These are phyloP conservation scores for Fonsecaea monophora DNA, from an alignment of 2,329 filamentous ascomycete species.

Conservation along the genomic window DNA sequence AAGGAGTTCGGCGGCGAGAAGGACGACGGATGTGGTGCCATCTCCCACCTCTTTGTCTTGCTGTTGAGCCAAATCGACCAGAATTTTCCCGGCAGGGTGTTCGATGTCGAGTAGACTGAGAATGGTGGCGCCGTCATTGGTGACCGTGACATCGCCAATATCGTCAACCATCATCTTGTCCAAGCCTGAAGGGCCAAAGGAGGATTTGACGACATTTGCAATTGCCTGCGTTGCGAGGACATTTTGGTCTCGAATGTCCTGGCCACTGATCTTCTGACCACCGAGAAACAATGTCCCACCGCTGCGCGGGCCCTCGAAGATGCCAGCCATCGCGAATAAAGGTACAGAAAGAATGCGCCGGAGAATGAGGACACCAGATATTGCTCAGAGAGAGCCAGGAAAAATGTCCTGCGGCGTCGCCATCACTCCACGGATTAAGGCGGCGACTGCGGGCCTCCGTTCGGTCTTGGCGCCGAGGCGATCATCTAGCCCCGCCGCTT, in stretches of 20 bases:
- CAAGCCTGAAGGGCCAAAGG: conserved; percentile 93
- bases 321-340: conserved; percentile 76
- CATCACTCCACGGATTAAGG: not conserved
- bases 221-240: conserved; percentile 96
- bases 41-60: conserved; percentile 99
- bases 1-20: conserved; percentile 95
- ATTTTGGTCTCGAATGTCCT: conserved; percentile 97
- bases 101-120: conserved; percentile 94
- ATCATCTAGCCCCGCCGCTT: not conserved
- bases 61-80: conserved; percentile 96
- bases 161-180: conserved; percentile 99
- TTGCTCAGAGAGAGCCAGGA: not conserved
- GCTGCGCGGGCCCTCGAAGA: conserved; percentile 94
- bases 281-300: conserved; percentile 94
- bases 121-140: conserved; percentile 98
- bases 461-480: not conserved
- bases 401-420: conserved; percentile 16
- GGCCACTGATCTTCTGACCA: conserved; percentile 94
- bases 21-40: conserved; percentile 95
- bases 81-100: conserved; percentile 96
- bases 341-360: not conserved
- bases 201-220: conserved; percentile 98
- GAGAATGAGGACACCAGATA: conserved; percentile 1
- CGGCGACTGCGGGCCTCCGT: conserved; percentile 1
- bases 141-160: conserved; percentile 98